A percentile compares a stretch with the other conserved stretches of the same genome.
Evolutionary conservation across 2,329 filamentous ascomycete genomes (phyloP).

Genomic region (Colletotrichum zoysiae): DNA sequence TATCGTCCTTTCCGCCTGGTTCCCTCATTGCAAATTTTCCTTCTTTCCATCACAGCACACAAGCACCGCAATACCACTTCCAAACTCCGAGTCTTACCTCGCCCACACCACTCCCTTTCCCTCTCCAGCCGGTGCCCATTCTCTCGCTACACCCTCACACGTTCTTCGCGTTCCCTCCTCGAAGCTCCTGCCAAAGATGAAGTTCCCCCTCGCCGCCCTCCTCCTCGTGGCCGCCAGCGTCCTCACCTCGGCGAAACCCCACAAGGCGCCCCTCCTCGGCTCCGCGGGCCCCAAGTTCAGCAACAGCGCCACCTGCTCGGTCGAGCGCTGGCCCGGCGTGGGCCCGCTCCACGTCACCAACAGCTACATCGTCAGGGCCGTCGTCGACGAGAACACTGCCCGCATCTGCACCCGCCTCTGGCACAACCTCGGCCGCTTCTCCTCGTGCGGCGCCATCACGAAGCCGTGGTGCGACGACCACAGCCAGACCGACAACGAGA

Average conservation of each 20-base stretch:
- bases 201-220: background rate
- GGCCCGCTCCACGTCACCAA: background rate
- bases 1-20: background rate
- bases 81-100: background rate
- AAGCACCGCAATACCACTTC: background rate
- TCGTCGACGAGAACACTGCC: background rate
- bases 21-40: no score
- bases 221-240: background rate
- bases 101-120: background rate
- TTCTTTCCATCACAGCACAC: background rate
- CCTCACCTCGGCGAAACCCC: background rate
- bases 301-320: background rate
- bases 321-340: background rate
- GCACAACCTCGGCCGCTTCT: constrained; percentile 3
- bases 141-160: background rate
- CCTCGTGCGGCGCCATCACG: constrained; percentile 3
- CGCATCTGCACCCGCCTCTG: background rate
- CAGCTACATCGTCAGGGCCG: background rate
- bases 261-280: constrained; percentile 5
- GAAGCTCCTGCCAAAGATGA: background rate
- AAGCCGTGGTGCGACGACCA: background rate
- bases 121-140: no score
- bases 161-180: background rate
- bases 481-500: background rate
- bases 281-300: background rate